Evolutionary conservation across 2,329 filamentous ascomycete genomes (phyloP).

Genomic region (Claviceps humidiphila): DNA sequence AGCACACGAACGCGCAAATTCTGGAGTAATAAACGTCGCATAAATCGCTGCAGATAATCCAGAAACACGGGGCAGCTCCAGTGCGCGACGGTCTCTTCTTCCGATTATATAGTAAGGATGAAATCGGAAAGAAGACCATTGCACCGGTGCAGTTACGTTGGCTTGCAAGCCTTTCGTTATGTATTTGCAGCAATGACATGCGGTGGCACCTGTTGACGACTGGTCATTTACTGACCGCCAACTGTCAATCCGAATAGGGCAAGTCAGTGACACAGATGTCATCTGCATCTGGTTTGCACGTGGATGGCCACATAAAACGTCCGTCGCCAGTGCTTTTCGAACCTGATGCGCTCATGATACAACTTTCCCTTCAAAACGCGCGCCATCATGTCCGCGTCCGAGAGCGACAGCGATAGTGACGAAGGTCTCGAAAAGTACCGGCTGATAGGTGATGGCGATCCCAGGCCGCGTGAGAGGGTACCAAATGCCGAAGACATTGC

Average conservation of each 20-base stretch:
- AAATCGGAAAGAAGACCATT: too few relatives aligned
- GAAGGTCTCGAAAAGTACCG: slow-evolving; percentile 5
- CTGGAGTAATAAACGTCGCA: too few relatives aligned
- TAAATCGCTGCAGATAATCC: too few relatives aligned
- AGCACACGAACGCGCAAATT: too few relatives aligned
- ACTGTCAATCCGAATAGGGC: neutral
- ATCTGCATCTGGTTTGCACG: neutral
- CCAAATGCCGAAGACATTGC: slow-evolving; percentile 6
- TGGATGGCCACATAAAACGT: neutral
- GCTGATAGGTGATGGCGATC: neutral
- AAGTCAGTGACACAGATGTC: neutral
- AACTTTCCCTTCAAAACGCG: neutral
- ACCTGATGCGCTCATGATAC: neutral
- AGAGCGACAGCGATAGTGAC: slow-evolving; percentile 6
- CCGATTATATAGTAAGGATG: too few relatives aligned
- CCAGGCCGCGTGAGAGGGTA: neutral
- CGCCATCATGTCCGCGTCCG: neutral
- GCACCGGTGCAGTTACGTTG: too few relatives aligned
- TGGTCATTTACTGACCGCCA: neutral
- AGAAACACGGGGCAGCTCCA: too few relatives aligned
- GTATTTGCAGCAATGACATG: neutral
- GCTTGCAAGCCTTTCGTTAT: neutral
- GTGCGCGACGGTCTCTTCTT: too few relatives aligned
- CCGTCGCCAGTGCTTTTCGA: neutral
- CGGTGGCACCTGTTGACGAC: neutral